Base-by-base conservation (phyloP, 139 green algal genomes). In the Chloropicon primus region DNA sequence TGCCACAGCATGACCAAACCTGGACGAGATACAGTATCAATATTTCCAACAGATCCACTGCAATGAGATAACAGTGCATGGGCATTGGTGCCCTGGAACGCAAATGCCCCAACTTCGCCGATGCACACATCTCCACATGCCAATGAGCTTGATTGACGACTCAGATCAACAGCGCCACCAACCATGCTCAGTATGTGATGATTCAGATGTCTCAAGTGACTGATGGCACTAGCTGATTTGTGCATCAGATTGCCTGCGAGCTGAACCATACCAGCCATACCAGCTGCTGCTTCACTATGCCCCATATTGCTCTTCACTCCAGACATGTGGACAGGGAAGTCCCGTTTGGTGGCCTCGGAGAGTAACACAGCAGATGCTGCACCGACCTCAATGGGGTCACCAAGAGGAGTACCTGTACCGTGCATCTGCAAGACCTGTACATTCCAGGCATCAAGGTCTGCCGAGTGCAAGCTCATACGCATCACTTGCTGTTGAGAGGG, bases 341-440 rank as follows among this genome's bases (percentile, higher is more conserved):
- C 17, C 10, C 41, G 41, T 17, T 62, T 62, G 41, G 10, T 62
- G 41, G 41, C 41, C 5, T 62, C 41, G 17, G 41, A 62, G 41
- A 28, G 24, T 53, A 21, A 76, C n/a, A 86, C 88, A 2, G 84
- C 79, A 0, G 54, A 74, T 24, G 82, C 80, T 21, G 91, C 92
- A 2, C 92, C 91, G 2, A 94, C 80, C 80, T 97, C 92, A 53
- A 97, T 96, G 41, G 92, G 90, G 62, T 97, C 92, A 1, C 93
- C 89, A 23, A 96, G 85, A 0, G 85, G 80, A 2, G 91, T 94
- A 41, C 91, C 92, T 2, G 91, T 95, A 80, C 91, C 91, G 54
- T 96, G 91, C 85, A 95, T 88, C 78, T 93, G 86, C 77, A 96
- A 21, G 21, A 22, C 26, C 29, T 27, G 21, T 22, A 78, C 29